Evolutionary conservation across 2,329 filamentous ascomycete species (phyloP).

Genomic region (Hypoxylon sp.): DNA sequence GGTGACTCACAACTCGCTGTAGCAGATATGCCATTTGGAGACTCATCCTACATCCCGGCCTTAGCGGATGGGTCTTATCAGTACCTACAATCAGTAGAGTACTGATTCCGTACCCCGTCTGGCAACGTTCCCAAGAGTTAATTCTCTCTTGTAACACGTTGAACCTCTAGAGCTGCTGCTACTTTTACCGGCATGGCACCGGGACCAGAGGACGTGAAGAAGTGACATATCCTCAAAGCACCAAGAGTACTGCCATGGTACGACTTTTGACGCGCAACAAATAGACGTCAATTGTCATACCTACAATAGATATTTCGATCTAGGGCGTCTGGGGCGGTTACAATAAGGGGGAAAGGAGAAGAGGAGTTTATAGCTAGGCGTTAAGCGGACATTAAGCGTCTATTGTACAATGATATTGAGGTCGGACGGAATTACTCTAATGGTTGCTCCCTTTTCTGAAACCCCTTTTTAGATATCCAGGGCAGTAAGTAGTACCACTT

Average conservation of each 20-base stretch:
- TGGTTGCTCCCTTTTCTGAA: slow-evolving; percentile 18
- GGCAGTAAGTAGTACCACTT: slow-evolving; percentile 22
- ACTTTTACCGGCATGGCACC: not conserved
- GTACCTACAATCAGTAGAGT: slow-evolving; percentile 40
- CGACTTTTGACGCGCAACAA: not conserved
- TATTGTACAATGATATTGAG: slow-evolving; percentile 28
- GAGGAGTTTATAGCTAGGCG: slow-evolving; percentile 19
- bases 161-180: too few species aligned
- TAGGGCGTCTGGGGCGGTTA: slow-evolving; percentile 8
- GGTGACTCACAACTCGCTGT: slow-evolving; percentile 46
- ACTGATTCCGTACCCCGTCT: slow-evolving; percentile 3
- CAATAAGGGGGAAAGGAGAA: slow-evolving; percentile 13
- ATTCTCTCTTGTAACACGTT: too few species aligned
- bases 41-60: slow-evolving; percentile 40
- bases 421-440: slow-evolving; percentile 22
- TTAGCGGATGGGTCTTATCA: slow-evolving; percentile 42
- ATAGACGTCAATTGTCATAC: not conserved
- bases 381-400: slow-evolving; percentile 28
- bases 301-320: not conserved
- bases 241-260: not conserved
- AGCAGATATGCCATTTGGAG: slow-evolving; percentile 47
- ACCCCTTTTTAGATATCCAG: slow-evolving; percentile 35
- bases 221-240: not conserved
- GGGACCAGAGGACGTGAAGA: not conserved
- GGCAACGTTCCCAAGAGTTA: too few species aligned